These are phyloP conservation scores for Phlebiopsis flavidoalba DNA, from an alignment of 768 basidiomycete species.

Conservation along the genomic window DNA sequence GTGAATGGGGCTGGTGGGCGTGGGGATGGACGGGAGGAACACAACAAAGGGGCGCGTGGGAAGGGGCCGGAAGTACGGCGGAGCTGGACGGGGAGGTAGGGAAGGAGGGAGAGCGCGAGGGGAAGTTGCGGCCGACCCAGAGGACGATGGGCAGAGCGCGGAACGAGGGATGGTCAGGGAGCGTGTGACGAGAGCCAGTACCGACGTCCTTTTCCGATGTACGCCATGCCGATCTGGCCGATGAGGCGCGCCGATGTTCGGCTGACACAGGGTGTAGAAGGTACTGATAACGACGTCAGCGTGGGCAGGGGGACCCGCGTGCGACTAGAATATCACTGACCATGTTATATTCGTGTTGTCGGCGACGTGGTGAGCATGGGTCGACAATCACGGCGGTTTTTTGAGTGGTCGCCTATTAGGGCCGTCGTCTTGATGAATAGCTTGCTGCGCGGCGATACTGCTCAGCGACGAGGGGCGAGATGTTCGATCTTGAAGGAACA, in stretches of 20 bases:
- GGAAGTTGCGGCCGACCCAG: slow-evolving; percentile 30
- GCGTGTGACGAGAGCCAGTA: slow-evolving; percentile 35
- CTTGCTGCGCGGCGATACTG: slow-evolving; percentile 55
- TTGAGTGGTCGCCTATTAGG: too few relatives aligned
- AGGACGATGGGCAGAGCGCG: slow-evolving; percentile 33
- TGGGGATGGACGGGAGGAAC: too few relatives aligned
- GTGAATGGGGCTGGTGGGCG: too few relatives aligned
- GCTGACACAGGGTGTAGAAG: slow-evolving; percentile 72
- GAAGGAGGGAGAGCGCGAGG: slow-evolving; percentile 32
- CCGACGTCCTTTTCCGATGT: slow-evolving; percentile 37
- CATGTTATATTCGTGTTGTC: slow-evolving; percentile 80
- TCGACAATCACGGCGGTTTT: slow-evolving; percentile 74
- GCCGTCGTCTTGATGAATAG: slow-evolving; percentile 46
- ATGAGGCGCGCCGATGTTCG: slow-evolving; percentile 68
- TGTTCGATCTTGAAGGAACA: slow-evolving; percentile 77
- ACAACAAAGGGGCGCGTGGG: too few relatives aligned
- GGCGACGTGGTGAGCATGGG: slow-evolving; percentile 56
- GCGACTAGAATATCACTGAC: slow-evolving; percentile 28
- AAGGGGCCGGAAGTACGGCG: too few relatives aligned
- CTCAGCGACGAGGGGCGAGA: slow-evolving; percentile 75
- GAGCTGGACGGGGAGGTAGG: too few relatives aligned
- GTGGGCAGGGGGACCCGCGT: not conserved
- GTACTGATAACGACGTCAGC: slow-evolving; percentile 30
- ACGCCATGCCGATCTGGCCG: slow-evolving; percentile 68
- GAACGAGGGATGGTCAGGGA: slow-evolving; percentile 36